phyloP scores from a whole-genome alignment of 208 protist genomes.

The Borovskyia barvae region DNA sequence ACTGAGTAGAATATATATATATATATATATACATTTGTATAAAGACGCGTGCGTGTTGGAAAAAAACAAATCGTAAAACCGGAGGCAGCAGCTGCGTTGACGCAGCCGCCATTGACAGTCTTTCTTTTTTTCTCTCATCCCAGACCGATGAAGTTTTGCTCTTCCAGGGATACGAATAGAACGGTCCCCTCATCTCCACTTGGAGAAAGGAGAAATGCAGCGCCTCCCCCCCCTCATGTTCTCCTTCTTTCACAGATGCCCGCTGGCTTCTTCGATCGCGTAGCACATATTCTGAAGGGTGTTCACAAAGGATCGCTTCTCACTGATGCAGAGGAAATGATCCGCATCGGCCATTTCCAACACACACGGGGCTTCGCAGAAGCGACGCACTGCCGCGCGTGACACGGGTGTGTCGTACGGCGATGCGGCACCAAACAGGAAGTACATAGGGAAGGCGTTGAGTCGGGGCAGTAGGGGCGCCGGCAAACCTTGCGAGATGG shows the following conservation, averaged over 20 bases:
- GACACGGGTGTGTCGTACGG: slow-evolving; percentile 28
- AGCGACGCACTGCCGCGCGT: slow-evolving; percentile 8
- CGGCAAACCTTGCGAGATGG: slow-evolving; percentile 9
- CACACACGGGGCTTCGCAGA: slow-evolving; percentile 33
- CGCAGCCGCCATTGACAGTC: too few species aligned
- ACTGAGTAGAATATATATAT: too few species aligned
- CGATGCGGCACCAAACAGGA: slow-evolving; percentile 34
- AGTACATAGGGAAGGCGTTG: slow-evolving; percentile 24
- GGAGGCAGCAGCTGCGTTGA: too few species aligned
- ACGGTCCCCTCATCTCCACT: too few species aligned
- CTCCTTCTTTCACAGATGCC: neutral
- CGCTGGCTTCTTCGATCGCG: slow-evolving; percentile 15
- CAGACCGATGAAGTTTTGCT: too few species aligned
- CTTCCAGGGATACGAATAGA: too few species aligned
- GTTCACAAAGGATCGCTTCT: slow-evolving; percentile 32
- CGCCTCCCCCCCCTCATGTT: too few species aligned
- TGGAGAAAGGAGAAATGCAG: too few species aligned
- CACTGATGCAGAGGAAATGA: slow-evolving; percentile 50
- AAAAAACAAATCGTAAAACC: too few species aligned
- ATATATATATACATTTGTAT: too few species aligned
- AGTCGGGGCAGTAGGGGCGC: slow-evolving; percentile 16
- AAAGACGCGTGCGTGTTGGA: too few species aligned
- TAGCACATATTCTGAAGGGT: slow-evolving; percentile 28
- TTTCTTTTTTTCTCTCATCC: too few species aligned
- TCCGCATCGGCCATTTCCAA: slow-evolving; percentile 32